Conservation (phyloP, 768 basidiomycete genomes). For the Psilocybe tampanensis region DNA sequence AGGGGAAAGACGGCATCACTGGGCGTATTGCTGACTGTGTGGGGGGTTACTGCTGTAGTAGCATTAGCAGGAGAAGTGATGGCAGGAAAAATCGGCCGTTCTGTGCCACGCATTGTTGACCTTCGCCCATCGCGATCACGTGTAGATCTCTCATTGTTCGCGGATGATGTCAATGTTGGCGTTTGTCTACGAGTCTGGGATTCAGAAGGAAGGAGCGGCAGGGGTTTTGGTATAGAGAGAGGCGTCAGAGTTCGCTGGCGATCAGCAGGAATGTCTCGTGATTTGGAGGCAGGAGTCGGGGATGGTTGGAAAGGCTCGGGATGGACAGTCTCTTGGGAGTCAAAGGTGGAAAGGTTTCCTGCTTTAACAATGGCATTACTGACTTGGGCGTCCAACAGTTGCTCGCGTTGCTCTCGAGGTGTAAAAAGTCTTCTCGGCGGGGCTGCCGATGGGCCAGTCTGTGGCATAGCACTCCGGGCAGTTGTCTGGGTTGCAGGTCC, state of each 20-base stretch:
- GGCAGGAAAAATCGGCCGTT: constrained; percentile 44
- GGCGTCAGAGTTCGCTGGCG: constrained; percentile 49
- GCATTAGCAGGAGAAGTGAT: constrained; percentile 55
- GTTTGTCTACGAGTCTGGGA: constrained; percentile 28
- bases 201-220: constrained; percentile 64
- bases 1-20: constrained; percentile 34
- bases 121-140: constrained; percentile 22
- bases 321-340: constrained; percentile 46
- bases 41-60: constrained; percentile 68
- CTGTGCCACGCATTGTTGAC: constrained; percentile 45
- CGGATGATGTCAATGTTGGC: constrained; percentile 1
- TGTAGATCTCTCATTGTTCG: constrained; percentile 10
- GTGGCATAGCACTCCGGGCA: constrained; percentile 4
- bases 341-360: constrained; percentile 31
- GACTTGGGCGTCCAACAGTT: constrained; percentile 27
- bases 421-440: constrained; percentile 56
- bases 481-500: constrained; percentile 21
- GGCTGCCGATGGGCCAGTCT: constrained; percentile 1
- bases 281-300: constrained; percentile 41
- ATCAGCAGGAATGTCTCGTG: constrained; percentile 27
- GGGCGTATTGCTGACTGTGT: constrained; percentile 59
- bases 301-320: constrained; percentile 39
- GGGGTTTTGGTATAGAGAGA: constrained; percentile 57
- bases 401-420: constrained; percentile 58
- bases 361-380: constrained; percentile 8